These are phyloP conservation scores for Schwanniomyces pseudopolymorphus DNA, from an alignment of 805 yeast species.

Conservation along the genomic window DNA sequence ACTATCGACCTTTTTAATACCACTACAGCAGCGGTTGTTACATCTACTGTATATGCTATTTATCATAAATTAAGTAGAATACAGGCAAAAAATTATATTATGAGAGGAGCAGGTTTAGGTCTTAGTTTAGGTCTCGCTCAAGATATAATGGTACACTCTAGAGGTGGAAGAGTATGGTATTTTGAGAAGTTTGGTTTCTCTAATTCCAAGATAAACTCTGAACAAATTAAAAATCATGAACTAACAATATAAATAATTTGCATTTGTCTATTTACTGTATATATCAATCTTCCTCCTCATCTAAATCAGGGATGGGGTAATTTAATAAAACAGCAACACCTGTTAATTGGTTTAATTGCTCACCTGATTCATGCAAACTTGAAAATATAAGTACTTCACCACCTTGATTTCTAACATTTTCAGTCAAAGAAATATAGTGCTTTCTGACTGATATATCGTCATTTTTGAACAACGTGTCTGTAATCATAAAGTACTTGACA, in stretches of 20 bases:
- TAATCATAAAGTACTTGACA: constrained; percentile 67
- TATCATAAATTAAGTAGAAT: constrained; percentile 40
- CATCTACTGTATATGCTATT: constrained; percentile 54
- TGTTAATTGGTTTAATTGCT: constrained; percentile 82
- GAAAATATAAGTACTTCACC: constrained; percentile 80
- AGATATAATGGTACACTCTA: constrained; percentile 55
- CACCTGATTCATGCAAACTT: constrained; percentile 85
- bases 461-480: constrained; percentile 77
- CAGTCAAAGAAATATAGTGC: constrained; percentile 64
- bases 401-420: constrained; percentile 65
- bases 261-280: constrained; percentile 3
- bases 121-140: constrained; percentile 61
- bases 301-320: constrained; percentile 77
- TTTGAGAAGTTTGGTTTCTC: constrained; percentile 28
- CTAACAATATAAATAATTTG: constrained; percentile 3
- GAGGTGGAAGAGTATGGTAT: constrained; percentile 73
- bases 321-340: constrained; percentile 87
- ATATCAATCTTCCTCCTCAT: constrained; percentile 51
- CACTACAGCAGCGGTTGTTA: constrained; percentile 50
- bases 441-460: constrained; percentile 71
- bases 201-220: constrained; percentile 10
- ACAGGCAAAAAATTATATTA: constrained; percentile 43
- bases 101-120: constrained; percentile 61
- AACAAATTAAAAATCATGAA: neutral
- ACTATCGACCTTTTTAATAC: constrained; percentile 63